Evolutionary conservation across 108 stramenopile genomes (phyloP).

Genomic region (Cyclostephanos tholiformis): DNA sequence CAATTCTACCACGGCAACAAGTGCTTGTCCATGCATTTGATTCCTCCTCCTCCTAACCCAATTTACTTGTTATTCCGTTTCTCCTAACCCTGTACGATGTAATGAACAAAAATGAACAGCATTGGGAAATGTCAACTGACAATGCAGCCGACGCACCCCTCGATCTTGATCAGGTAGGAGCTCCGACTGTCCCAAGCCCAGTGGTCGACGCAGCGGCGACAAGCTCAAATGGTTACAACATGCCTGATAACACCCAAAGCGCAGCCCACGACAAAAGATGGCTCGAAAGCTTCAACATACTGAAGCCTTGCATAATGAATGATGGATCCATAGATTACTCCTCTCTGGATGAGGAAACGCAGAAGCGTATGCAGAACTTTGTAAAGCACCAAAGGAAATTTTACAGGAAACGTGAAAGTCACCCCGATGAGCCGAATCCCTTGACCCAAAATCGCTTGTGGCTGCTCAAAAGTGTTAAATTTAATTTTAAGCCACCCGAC

Average conservation of each 20-base stretch:
- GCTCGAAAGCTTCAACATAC: constrained; percentile 15
- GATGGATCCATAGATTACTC: constrained; percentile 27
- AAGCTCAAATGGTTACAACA: background rate
- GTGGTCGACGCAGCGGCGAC: background rate
- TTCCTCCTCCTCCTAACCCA: background rate
- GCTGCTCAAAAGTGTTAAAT: constrained; percentile 14
- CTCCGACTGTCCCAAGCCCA: background rate
- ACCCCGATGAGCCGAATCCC: constrained; percentile 14
- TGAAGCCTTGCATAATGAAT: constrained; percentile 21
- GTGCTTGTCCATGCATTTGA: background rate
- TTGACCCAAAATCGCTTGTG: constrained; percentile 16
- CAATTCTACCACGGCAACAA: background rate
- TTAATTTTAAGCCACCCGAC: constrained; percentile 17
- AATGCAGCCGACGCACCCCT: background rate
- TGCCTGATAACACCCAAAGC: background rate
- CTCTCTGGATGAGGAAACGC: constrained; percentile 13
- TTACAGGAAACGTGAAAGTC: constrained; percentile 23
- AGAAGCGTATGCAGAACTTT: constrained; percentile 27
- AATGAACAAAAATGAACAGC: background rate
- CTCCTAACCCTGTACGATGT: background rate
- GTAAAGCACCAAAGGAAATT: constrained; percentile 23
- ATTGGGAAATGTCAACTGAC: background rate
- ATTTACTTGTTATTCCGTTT: background rate
- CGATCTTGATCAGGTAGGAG: background rate
- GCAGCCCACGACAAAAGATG: constrained; percentile 18